Evolutionary conservation across 306 rosid genomes (phyloP), one percentile per base, ranked within the genome.

Genomic region (Gastrolobium bilobum): DNA sequence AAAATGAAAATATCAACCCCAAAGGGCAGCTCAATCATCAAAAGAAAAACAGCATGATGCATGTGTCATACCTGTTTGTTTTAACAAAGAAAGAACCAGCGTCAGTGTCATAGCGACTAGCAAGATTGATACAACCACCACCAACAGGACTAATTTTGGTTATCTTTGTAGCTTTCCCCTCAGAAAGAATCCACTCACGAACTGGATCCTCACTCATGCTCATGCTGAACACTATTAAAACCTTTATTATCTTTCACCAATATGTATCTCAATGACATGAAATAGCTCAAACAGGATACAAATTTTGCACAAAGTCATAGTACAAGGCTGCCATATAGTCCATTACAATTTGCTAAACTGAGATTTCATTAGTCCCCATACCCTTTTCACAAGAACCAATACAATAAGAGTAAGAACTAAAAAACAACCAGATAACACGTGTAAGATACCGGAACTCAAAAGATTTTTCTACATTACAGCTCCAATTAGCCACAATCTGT

Each of bases 81-180:
- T 94, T 92, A n/a, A 92, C 99, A 83, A 92, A 94, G 87, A 92
- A 92, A 43, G 94, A 89, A 75, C 88, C 95, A 8, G 88, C 84
- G 75, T 92, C 97, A 11, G 97, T 92, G 81, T 91, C 95, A 66
- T 92, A 89, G 74, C 97, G 94, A 84, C 20, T 86, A 15, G 97
- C 97, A 5, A 81, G 86, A 84, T 91, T 94, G 77, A 94, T 94
- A 85, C 99, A 94, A 40, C 97, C 99, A 13, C 99, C 97, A 29
- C 99, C 99, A 56, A 94, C 85, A 13, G 99, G 87, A 79, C 89
- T 86, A 59, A 92, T 92, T 73, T 79, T 85, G 60, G 87, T 92
- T 82, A 94, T 91, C 76, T 90, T 79, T 34, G 92, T 81, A 52
- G 97, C 97, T 59, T 91, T 89, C 60, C 97, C 99, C 79, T 91